Conservation (phyloP, 768 basidiomycete species). For the Suillus americanus region DNA sequence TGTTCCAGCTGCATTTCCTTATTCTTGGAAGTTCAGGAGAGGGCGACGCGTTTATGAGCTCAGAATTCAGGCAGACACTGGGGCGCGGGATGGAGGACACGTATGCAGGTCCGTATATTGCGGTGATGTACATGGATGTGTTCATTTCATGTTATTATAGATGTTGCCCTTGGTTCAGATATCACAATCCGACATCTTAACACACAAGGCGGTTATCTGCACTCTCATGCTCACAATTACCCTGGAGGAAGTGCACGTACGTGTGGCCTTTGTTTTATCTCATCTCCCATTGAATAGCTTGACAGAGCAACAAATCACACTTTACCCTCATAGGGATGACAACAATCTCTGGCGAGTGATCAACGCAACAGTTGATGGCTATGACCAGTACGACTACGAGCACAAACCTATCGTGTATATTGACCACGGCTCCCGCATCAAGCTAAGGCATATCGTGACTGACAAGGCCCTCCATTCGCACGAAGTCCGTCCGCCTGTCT, state of each 20-base stretch:
- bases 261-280: constrained; percentile 22
- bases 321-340: constrained; percentile 98
- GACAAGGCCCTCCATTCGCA: constrained; percentile 92
- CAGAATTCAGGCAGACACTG: constrained; percentile 96
- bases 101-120: constrained; percentile 67
- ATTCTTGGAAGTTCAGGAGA: constrained; percentile 90
- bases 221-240: constrained; percentile 90
- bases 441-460: constrained; percentile 77
- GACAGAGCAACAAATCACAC: constrained; percentile 94
- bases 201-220: constrained; percentile 98
- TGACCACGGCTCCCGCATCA: constrained; percentile 66
- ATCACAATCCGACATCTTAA: constrained; percentile 88
- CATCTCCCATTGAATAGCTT: not conserved
- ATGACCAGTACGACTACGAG: constrained; percentile 48
- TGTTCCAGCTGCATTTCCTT: constrained; percentile 95
- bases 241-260: constrained; percentile 89
- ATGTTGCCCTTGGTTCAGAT: constrained; percentile 82
- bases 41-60: constrained; percentile 99
- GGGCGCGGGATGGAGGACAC: constrained; percentile 90
- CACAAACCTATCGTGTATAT: constrained; percentile 61
- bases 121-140: not conserved
- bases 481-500: constrained; percentile 90
- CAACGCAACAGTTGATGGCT: constrained; percentile 60
- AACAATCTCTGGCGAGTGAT: constrained; percentile 92
- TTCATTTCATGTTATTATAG: constrained; percentile 35